phyloP scores from a whole-genome alignment of 108 stramenopile genomes.

The Pseudonitzschia multiseries region DNA sequence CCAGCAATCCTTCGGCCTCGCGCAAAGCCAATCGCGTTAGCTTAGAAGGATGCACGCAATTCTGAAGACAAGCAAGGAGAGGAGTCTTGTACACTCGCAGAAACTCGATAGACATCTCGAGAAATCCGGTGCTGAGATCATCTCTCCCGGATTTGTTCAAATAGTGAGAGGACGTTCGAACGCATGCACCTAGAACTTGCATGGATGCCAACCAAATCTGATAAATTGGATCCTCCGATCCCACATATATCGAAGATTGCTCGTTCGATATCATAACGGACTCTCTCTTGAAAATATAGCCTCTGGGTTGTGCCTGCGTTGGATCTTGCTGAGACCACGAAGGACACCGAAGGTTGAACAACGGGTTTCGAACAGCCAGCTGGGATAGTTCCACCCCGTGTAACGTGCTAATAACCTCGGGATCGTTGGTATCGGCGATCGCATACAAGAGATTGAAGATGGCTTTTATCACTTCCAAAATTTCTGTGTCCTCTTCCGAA shows the following conservation, averaged over 20 bases:
- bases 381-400: slow-evolving; percentile 19
- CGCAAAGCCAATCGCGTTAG: slow-evolving; percentile 25
- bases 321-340: background rate
- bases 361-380: slow-evolving; percentile 30
- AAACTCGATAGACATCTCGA: slow-evolving; percentile 32
- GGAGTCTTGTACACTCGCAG: slow-evolving; percentile 21
- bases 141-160: background rate
- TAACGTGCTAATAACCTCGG: slow-evolving; percentile 19
- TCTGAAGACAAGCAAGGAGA: slow-evolving; percentile 21
- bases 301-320: slow-evolving; percentile 16
- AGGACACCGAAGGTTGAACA: slow-evolving; percentile 8
- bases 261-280: slow-evolving; percentile 13
- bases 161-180: slow-evolving; percentile 16
- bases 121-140: slow-evolving; percentile 9
- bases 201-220: slow-evolving; percentile 41
- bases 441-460: slow-evolving; percentile 25
- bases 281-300: slow-evolving; percentile 20
- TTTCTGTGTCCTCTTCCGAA: slow-evolving; percentile 1
- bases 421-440: slow-evolving; percentile 19
- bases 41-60: slow-evolving; percentile 18
- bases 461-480: slow-evolving; percentile 12
- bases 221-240: slow-evolving; percentile 32
- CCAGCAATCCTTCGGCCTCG: slow-evolving; percentile 31
- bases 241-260: background rate
- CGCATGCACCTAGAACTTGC: slow-evolving; percentile 24